Evolutionary conservation across 2,329 filamentous ascomycete species (phyloP), one percentile per base, ranked within the genome.

Genomic region (Venturia carpophila): DNA sequence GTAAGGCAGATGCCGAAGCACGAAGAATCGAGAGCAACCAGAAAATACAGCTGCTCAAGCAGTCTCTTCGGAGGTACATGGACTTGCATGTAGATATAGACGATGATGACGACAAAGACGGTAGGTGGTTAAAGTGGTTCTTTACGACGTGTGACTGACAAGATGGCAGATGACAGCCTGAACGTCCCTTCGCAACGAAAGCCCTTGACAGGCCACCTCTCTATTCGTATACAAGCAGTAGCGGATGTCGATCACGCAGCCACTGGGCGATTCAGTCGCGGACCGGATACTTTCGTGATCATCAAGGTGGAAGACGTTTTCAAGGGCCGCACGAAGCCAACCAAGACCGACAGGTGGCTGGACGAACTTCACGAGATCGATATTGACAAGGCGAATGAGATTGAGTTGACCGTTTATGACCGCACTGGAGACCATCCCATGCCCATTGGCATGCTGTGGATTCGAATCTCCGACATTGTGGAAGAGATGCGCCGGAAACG

Each of bases 361-460:
- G 90, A 91, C 70, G 94, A 99, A 77, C 85, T 87, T 43, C 94
- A 97, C 76, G 92, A 87, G 66, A 88, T 99, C 67, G 91, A 94
- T 69, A 94, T 99, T 65, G 93, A 97, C 78, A 97, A 97, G 79
- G 94, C 94, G 63, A 99, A 99, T 76, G 94, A 99, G 77, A 91
- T 99, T 67, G 94, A 99, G 75, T 85, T 99, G 64, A 97, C 92
- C 0, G 92, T 99, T 13, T 99, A 99, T 76, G 94, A 99, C 75
- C 97, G 96, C 78, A 87, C 73, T 27, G 75, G 88, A 68, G 92
- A 97, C 71, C 90, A 96, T 70, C 88, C 92, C 17, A 87, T 95
- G 63, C 94, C 94, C 49, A 96, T 99, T 71, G 94, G 89, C 65
- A 87, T 99, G 83, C 83, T 97, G 17, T 99, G 94, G 94, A 87